Percentiles rank a stretch among this genome's conserved stretches.
Evolutionary conservation across 2,329 filamentous ascomycete genomes (phyloP).

Genomic region (Alternaria ethzedia): DNA sequence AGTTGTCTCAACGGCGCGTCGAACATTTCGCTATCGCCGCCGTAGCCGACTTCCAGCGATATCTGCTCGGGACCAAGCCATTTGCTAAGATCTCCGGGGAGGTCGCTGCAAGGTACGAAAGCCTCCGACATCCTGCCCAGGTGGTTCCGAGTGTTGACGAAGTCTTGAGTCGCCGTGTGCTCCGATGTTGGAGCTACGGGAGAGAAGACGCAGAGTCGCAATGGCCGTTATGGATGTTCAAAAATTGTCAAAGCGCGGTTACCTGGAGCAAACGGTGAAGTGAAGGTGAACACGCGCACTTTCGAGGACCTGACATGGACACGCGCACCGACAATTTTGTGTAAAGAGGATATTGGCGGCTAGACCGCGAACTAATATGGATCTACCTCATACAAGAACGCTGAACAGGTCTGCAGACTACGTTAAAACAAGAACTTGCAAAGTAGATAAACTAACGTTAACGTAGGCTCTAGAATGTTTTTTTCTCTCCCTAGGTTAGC

Average conservation of each 20-base stretch:
- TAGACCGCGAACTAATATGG: neutral
- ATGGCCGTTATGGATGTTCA: neutral
- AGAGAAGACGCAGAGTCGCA: neutral
- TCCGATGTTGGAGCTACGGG: no score
- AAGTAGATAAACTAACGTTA: neutral
- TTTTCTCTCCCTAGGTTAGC: neutral
- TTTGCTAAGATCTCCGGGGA: no score
- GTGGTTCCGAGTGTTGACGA: neutral
- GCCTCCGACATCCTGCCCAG: neutral
- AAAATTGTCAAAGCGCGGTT: neutral
- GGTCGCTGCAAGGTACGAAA: neutral
- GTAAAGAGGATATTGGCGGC: neutral
- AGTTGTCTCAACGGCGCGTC: neutral
- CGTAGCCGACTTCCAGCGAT: neutral
- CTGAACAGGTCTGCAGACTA: neutral
- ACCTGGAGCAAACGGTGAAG: neutral
- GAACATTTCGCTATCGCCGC: neutral
- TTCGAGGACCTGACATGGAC: neutral
- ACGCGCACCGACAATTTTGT: neutral
- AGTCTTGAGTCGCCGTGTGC: neutral
- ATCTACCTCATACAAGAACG: neutral
- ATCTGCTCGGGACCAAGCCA: neutral
- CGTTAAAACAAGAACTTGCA: neutral
- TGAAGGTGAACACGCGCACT: neutral
- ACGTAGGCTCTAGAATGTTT: neutral